Percentiles rank a stretch among this genome's conserved stretches.
Evolutionary conservation across 1,284 basidiomycete genomes (phyloP).

Genomic region (Rhodotorula sp.): DNA sequence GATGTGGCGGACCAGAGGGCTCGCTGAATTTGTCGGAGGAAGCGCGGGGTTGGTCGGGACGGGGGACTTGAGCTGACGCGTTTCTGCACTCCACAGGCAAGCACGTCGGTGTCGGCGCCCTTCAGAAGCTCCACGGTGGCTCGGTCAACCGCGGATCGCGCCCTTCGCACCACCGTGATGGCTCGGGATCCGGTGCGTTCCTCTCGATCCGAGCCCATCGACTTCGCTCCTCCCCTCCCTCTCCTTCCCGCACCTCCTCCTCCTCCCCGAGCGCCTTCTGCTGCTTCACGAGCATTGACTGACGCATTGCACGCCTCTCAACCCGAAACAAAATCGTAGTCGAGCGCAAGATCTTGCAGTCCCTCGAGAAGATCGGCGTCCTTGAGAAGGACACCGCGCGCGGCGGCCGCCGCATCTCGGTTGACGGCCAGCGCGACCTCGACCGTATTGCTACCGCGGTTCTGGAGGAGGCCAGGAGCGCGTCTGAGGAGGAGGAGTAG

Average conservation of each 20-base stretch:
- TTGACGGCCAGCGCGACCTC: constrained; percentile 94
- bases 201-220: constrained; percentile 58
- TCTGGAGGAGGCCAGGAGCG: constrained; percentile 86
- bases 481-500: constrained; percentile 70
- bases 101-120: constrained; percentile 93
- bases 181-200: constrained; percentile 73
- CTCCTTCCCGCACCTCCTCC: neutral
- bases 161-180: constrained; percentile 87
- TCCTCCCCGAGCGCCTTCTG: neutral
- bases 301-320: neutral
- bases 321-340: constrained; percentile 5
- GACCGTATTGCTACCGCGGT: constrained; percentile 98
- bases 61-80: too few species aligned
- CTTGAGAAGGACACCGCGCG: constrained; percentile 84
- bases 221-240: neutral
- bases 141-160: constrained; percentile 92
- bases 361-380: constrained; percentile 97
- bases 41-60: too few species aligned
- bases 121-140: constrained; percentile 95
- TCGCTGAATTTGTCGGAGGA: neutral
- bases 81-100: constrained; percentile 57
- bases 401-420: constrained; percentile 89
- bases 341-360: constrained; percentile 47
- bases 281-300: neutral
- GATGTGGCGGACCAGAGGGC: neutral